These are phyloP conservation scores for Citrus inodora DNA, from an alignment of 345 rosid species.

Conservation along the genomic window DNA sequence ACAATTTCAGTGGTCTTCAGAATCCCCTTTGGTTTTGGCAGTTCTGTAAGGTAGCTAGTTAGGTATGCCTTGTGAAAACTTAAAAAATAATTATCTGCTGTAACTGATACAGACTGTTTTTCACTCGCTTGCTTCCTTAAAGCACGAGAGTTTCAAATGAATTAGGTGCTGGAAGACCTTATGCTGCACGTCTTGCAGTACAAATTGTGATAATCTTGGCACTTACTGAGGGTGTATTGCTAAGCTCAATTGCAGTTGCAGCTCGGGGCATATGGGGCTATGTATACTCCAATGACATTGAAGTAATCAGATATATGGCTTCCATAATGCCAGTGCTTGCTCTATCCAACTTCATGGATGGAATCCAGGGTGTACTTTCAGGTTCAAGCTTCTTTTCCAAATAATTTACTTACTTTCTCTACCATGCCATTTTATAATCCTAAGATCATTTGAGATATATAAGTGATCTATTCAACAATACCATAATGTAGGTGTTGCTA, in stretches of 20 bases:
- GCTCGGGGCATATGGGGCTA: slow-evolving; percentile 20
- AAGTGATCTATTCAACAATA: too few relatives aligned
- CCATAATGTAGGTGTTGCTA: slow-evolving; percentile 22
- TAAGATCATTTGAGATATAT: too few relatives aligned
- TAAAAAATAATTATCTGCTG: too few relatives aligned
- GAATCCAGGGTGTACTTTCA: slow-evolving; percentile 31
- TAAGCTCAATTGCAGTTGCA: slow-evolving; percentile 16
- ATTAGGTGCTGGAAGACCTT: slow-evolving; percentile 30
- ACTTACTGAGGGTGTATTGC: slow-evolving; percentile 13
- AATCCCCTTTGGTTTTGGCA: slow-evolving; percentile 36
- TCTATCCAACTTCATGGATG: slow-evolving; percentile 41
- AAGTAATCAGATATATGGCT: slow-evolving; percentile 22
- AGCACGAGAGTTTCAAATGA: slow-evolving; percentile 43
- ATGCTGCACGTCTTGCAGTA: slow-evolving; percentile 19
- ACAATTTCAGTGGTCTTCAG: slow-evolving; percentile 29
- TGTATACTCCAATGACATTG: slow-evolving; percentile 21
- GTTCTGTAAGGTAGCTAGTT: slow-evolving; percentile 25
- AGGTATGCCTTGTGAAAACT: neutral
- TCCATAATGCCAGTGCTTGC: slow-evolving; percentile 32
- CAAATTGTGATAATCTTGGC: slow-evolving; percentile 21
- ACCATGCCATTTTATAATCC: too few relatives aligned
- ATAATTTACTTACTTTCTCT: too few relatives aligned
- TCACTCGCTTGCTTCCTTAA: neutral
- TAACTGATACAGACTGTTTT: too few relatives aligned
- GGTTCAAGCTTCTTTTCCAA: neutral